A percentile compares a stretch with the other conserved stretches of the same genome.
phyloP scores from a whole-genome alignment of 352 stramenopile genomes.

The Phytophthora aleatoria region DNA sequence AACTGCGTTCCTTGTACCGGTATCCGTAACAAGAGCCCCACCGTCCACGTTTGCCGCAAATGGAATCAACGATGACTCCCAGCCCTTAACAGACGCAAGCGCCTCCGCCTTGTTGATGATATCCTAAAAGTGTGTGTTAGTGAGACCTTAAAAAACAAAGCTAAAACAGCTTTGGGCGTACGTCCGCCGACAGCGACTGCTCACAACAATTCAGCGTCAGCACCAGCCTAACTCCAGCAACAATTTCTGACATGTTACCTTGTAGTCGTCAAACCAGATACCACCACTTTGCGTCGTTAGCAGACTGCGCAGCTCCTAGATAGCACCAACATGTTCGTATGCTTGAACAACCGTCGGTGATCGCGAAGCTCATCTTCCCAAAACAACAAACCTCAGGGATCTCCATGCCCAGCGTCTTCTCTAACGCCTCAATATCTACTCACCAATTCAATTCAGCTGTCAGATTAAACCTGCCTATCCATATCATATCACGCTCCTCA shows the following conservation, averaged over 20 bases:
- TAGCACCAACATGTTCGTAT: not conserved
- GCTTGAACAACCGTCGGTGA: not conserved
- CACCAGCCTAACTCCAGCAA: not conserved
- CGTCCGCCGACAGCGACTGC: slow-evolving; percentile 64
- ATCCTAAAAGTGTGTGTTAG: slow-evolving; percentile 36
- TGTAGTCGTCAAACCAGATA: slow-evolving; percentile 88
- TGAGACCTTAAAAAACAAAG: not conserved
- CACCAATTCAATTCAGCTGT: slow-evolving; percentile 2
- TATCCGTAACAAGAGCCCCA: slow-evolving; percentile 66
- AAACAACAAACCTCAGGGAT: slow-evolving; percentile 51
- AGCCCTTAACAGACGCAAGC: slow-evolving; percentile 50
- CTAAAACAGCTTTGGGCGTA: slow-evolving; percentile 17
- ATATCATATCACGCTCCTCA: slow-evolving; percentile 8
- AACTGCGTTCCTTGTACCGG: slow-evolving; percentile 55
- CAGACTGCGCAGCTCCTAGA: slow-evolving; percentile 63
- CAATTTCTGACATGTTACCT: slow-evolving; percentile 27
- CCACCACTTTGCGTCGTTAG: slow-evolving; percentile 77
- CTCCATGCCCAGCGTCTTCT: slow-evolving; percentile 66
- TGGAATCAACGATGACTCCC: slow-evolving; percentile 65
- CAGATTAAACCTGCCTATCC: no score
- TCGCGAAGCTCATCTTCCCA: not conserved
- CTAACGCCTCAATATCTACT: slow-evolving; percentile 72
- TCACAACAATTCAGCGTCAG: slow-evolving; percentile 13
- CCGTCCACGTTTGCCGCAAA: slow-evolving; percentile 78
- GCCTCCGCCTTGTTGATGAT: slow-evolving; percentile 62